Evolutionary conservation across 345 rosid genomes (phyloP), one percentile per base, ranked within the genome.

Genomic region (Rhizophora apiculata): DNA sequence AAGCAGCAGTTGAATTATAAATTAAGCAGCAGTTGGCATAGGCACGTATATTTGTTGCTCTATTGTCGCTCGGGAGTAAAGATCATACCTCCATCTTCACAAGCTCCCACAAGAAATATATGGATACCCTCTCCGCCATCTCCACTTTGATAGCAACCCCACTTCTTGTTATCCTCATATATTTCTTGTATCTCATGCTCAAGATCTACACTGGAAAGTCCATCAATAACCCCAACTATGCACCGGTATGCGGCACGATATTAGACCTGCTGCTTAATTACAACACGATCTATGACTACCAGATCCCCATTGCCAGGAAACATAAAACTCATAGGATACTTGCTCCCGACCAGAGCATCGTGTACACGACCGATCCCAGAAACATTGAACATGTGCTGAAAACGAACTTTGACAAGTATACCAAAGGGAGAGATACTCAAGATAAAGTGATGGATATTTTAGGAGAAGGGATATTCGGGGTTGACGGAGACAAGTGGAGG

Each of bases 401-500:
- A 72, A 76, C 87, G 9, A 78, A 70, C 6, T 90, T 85, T 22
- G 85, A 84, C 11, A 66, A 64, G 37, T 86, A 85, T 63, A 64
- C 65, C 5, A 90, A 88, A 59, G 92, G 96, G 7, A 32, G 11
- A 3, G 13, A 10, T 10, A 63, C 67, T 56, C 63, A 68, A 6
- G 77, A 74, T 22, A 70, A 81, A 4, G 27, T 78, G 0, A 59
- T 18, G 0, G 92, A 86, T 31, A 74, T 90, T 58, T 63, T 88
- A 4, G 94, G 96, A 11, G 73, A 83, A 26, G 96, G 96, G 11
- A 86, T 90, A 1, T 86, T 88, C n/a, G 78, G 67, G 19, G 94
- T 80, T 34, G 87, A 90, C 62, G 94, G 93, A 21, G 89, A 85
- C 2, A 86, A 81, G 74, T 90, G 93, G 96, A 76, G 65, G 74